Conservation (phyloP, 1,139 yeast species). For the Wickerhamomyces sp. region DNA sequence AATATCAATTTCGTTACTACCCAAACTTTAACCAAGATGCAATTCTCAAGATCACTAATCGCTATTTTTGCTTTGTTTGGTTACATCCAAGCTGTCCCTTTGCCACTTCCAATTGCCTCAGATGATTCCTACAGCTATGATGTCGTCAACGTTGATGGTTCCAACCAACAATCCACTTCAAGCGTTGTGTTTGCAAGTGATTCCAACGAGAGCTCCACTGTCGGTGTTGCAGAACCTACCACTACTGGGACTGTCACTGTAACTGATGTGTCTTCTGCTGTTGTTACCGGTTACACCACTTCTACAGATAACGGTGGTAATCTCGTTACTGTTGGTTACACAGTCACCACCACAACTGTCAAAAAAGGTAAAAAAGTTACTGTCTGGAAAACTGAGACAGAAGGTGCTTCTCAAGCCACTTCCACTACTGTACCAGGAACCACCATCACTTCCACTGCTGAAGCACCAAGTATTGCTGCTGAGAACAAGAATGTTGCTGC, state of each 20-base stretch:
- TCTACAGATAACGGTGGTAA: neutral
- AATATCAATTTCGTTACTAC: no score
- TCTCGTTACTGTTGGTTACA: constrained; percentile 12
- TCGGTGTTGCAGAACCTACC: constrained; percentile 19
- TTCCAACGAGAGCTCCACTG: constrained; percentile 10
- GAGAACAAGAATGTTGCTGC: constrained; percentile 2
- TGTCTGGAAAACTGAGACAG: constrained; percentile 21
- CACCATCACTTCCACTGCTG: constrained; percentile 1
- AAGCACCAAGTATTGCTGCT: constrained; percentile 1
- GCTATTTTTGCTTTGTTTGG: constrained; percentile 15
- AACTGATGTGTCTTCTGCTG: constrained; percentile 3
- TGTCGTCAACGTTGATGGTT: constrained; percentile 24
- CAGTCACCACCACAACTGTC: constrained; percentile 18
- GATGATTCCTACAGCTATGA: constrained; percentile 16
- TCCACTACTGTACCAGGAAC: constrained; percentile 3
- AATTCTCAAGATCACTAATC: constrained; percentile 16
- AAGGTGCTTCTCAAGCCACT: constrained; percentile 6
- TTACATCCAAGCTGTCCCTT: constrained; percentile 18
- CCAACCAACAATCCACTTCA: constrained; percentile 20
- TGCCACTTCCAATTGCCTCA: constrained; percentile 17
- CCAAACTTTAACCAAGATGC: constrained; percentile 18
- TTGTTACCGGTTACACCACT: constrained; percentile 6
- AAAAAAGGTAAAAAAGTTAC: constrained; percentile 20
- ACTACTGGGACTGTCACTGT: constrained; percentile 11
- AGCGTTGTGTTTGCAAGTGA: constrained; percentile 13